Conservation (phyloP, 371 early-diverging fungal species). For the Mucor sp. region DNA sequence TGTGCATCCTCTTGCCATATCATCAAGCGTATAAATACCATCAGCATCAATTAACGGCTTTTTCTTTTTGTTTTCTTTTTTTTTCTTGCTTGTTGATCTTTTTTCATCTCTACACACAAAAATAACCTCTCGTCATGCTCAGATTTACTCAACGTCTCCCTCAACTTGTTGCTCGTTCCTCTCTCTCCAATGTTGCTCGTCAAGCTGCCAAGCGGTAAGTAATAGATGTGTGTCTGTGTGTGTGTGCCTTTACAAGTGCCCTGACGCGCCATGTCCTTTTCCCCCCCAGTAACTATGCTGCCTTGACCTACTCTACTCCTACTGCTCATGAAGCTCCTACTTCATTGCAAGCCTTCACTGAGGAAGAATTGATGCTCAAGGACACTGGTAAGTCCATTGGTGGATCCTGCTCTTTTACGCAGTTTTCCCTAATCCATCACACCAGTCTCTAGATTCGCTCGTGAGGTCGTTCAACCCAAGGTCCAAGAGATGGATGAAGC, state of each 20-base stretch:
- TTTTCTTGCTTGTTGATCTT: not conserved
- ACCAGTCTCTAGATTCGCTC: slow-evolving; percentile 84
- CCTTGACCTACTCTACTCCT: slow-evolving; percentile 39
- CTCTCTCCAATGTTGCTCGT: slow-evolving; percentile 11
- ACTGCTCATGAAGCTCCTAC: slow-evolving; percentile 43
- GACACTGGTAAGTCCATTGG: slow-evolving; percentile 64
- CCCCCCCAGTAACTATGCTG: slow-evolving; percentile 25
- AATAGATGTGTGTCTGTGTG: not conserved
- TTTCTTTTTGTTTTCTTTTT: not conserved
- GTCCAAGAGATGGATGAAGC: slow-evolving; percentile 94
- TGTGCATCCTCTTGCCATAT: not conserved
- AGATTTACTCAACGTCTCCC: slow-evolving; percentile 26
- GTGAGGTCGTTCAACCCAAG: slow-evolving; percentile 83
- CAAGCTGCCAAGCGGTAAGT: slow-evolving; percentile 27
- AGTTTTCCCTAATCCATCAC: not conserved
- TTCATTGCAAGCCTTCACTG: slow-evolving; percentile 78
- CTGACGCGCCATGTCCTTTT: not conserved
- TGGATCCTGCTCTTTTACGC: not conserved
- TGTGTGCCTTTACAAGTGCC: not conserved
- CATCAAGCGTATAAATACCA: not conserved
- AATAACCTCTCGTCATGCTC: slow-evolving; percentile 4
- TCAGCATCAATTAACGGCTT: not conserved
- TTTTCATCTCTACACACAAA: not conserved
- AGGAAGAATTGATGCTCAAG: slow-evolving; percentile 80
- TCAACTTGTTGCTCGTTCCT: slow-evolving; percentile 16